phyloP scores from a whole-genome alignment of 2,329 filamentous ascomycete species.

The Hypoxylon sp. region DNA sequence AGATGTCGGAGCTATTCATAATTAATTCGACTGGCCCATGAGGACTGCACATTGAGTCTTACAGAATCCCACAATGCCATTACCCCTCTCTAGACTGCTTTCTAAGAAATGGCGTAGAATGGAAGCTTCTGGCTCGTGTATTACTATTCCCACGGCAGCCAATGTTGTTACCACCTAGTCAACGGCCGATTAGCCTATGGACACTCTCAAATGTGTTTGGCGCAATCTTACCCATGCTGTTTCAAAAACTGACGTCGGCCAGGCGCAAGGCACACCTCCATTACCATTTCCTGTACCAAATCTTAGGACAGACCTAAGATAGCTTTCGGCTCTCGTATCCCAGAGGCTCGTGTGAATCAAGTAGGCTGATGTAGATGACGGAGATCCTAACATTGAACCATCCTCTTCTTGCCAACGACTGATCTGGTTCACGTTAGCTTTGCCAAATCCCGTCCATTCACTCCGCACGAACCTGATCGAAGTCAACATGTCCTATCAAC shows the following conservation, averaged over 20 bases:
- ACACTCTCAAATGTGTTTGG: too few species aligned
- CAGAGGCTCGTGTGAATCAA: constrained; percentile 9
- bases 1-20: neutral
- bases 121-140: constrained; percentile 5
- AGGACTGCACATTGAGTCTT: neutral
- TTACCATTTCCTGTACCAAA: neutral
- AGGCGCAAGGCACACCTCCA: constrained; percentile 31
- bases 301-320: constrained; percentile 14
- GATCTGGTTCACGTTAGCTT: neutral
- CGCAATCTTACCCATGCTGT: constrained; percentile 20
- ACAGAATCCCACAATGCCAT: neutral
- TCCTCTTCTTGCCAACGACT: neutral
- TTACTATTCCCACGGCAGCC: neutral
- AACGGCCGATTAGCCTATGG: too few species aligned
- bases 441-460: neutral
- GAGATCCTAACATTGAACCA: constrained; percentile 30
- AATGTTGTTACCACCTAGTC: constrained; percentile 17
- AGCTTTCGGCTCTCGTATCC: constrained; percentile 18
- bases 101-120: constrained; percentile 2
- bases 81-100: neutral
- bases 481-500: constrained; percentile 16
- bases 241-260: constrained; percentile 30
- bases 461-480: constrained; percentile 1
- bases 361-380: constrained; percentile 18
- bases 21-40: too few species aligned